Conservation (phyloP, 208 protist species). For the Leishmania turanica region DNA sequence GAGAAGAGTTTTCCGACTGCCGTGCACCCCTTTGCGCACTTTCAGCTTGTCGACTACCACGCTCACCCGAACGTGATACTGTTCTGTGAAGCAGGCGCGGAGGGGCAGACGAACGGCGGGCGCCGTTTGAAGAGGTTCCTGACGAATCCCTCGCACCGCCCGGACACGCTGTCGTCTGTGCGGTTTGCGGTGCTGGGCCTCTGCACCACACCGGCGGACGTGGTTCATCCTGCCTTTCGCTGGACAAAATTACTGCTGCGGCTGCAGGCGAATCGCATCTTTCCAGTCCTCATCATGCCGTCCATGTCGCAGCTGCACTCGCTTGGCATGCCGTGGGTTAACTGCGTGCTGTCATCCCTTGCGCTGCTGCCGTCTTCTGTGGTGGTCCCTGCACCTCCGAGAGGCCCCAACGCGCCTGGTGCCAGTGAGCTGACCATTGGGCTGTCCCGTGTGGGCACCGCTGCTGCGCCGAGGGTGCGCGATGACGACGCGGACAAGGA, state of each 20-base stretch:
- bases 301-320: constrained; percentile 56
- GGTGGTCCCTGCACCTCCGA: background rate
- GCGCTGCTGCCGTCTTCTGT: constrained; percentile 17
- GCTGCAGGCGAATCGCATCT: constrained; percentile 56
- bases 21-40: constrained; percentile 38
- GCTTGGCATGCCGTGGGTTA: constrained; percentile 49
- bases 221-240: constrained; percentile 38
- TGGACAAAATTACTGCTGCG: constrained; percentile 35
- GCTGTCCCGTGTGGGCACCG: background rate
- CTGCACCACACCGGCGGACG: constrained; percentile 17
- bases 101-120: constrained; percentile 36
- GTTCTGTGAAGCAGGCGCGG: constrained; percentile 45
- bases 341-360: constrained; percentile 42
- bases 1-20: constrained; percentile 40
- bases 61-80: constrained; percentile 40
- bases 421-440: background rate
- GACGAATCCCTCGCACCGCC: constrained; percentile 31
- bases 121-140: constrained; percentile 40
- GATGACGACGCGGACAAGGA: background rate
- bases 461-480: background rate
- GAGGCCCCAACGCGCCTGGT: background rate
- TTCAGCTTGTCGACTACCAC: constrained; percentile 25
- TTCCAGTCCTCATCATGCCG: constrained; percentile 51
- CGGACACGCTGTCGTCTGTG: constrained; percentile 41
- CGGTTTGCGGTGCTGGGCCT: constrained; percentile 54